Evolutionary conservation across 2,329 filamentous ascomycete genomes (phyloP), one percentile per base, ranked within the genome.

Genomic region (Reticulascus tulasneorum): DNA sequence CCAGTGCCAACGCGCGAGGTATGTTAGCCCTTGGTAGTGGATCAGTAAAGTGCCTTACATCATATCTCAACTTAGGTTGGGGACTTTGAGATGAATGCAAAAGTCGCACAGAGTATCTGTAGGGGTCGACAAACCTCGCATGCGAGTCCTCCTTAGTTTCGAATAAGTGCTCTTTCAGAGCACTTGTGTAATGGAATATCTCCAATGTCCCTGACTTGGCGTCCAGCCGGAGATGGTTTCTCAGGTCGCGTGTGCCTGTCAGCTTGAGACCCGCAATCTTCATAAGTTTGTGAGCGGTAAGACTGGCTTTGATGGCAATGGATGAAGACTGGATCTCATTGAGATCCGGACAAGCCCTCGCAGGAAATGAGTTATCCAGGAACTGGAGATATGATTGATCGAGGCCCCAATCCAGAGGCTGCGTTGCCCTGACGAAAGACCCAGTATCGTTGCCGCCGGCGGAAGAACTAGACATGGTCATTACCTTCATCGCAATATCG

Each of bases 391-490:
- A 11, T 15, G 8, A 10, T 9, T 4, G 29, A 31, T 3, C 21
- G n/a, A 11, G 23, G 15, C 1, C 23, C 19, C 6, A 19, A 13
- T 7, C 13, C 17, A 11, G 29, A 22, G 21, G 29, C 5, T 31
- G n/a, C 6, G 10, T 21, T 10, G 6, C 4, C 29, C 29, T 21
- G 12, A 31, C 12, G 29, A n/a, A 6, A 6, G 18, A 5, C 12
- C 23, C 19, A 4, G 8, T 31, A 10, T 8, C 18, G 8, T 13
- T n/a, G 4, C 19, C 18, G n/a, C 23, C 29, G 10, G 5, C 15
- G 9, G 29, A 31, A n/a, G 19, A 31, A 21, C 29, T 31, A 19
- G 23, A 2, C 29, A 31, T 31, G n/a, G 23, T 10, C 5, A 31
- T 22, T 10, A n/a, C 19, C 12, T 18, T 31, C n/a, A 21, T 21